These are phyloP conservation scores for Podospora appendiculata DNA, from an alignment of 495 filamentous ascomycete genomes.

Conservation along the genomic window DNA sequence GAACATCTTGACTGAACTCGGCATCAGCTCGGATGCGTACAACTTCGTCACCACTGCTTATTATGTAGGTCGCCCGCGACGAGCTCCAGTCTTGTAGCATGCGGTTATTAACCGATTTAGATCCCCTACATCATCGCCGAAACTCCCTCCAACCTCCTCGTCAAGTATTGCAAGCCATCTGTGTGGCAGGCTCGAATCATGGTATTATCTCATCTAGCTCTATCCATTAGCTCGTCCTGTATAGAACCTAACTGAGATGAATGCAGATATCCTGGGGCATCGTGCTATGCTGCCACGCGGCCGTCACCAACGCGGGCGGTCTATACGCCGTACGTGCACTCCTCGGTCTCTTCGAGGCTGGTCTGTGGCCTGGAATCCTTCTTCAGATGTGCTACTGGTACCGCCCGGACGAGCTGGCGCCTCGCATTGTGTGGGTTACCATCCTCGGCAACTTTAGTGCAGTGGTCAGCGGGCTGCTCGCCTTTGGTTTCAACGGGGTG, in stretches of 20 bases:
- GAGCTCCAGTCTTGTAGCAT: too few species aligned
- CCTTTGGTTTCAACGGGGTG: constrained; percentile 30
- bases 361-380: constrained; percentile 33
- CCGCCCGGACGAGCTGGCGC: constrained; percentile 35
- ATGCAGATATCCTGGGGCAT: constrained; percentile 23
- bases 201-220: too few species aligned
- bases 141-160: constrained; percentile 34
- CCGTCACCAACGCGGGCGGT: constrained; percentile 27
- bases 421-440: constrained; percentile 15
- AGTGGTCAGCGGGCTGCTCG: constrained; percentile 34
- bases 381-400: constrained; percentile 39
- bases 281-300: constrained; percentile 25
- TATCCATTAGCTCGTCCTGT: too few species aligned
- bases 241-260: too few species aligned
- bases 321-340: constrained; percentile 30
- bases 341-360: constrained; percentile 31
- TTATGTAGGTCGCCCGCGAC: constrained; percentile 5
- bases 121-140: constrained; percentile 39
- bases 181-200: constrained; percentile 33
- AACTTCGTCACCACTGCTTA: constrained; percentile 22
- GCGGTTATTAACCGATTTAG: not conserved
- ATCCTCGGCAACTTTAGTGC: constrained; percentile 24
- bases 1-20: constrained; percentile 37
- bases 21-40: constrained; percentile 25
- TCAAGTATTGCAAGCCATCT: constrained; percentile 31